Conservation (phyloP, 2,329 filamentous ascomycete genomes). For the Chrysoporthe cubensis region DNA sequence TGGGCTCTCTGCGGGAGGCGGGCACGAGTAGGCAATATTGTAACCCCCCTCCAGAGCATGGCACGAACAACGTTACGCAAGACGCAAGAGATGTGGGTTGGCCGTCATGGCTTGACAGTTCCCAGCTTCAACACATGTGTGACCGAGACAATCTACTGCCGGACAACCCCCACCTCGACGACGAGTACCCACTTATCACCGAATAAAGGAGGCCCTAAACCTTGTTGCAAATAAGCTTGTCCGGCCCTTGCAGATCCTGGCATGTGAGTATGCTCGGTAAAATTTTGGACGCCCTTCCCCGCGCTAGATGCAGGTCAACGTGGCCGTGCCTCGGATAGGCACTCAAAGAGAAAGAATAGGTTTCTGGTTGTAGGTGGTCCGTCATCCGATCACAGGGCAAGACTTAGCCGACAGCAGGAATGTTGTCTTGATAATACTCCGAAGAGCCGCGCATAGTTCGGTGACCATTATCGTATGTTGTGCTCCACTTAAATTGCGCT, state of each 20-base stretch:
- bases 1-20: too few relatives aligned
- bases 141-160: background rate
- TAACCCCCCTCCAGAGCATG: slow-evolving; percentile 4
- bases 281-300: background rate
- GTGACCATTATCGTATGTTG: background rate
- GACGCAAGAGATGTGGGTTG: too few relatives aligned
- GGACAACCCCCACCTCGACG: background rate
- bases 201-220: slow-evolving; percentile 9
- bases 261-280: background rate
- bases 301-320: background rate
- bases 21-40: slow-evolving; percentile 3
- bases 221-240: slow-evolving; percentile 23
- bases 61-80: background rate
- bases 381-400: background rate
- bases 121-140: background rate
- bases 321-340: background rate
- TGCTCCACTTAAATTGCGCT: background rate
- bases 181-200: background rate
- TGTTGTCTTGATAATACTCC: background rate
- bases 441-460: background rate
- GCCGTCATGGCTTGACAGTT: background rate
- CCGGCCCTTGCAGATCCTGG: background rate
- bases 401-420: background rate
- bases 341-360: background rate
- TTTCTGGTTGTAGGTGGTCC: background rate